Base-by-base conservation (phyloP, 1,139 yeast species). In the Keqinozyma sinolaborantium region DNA sequence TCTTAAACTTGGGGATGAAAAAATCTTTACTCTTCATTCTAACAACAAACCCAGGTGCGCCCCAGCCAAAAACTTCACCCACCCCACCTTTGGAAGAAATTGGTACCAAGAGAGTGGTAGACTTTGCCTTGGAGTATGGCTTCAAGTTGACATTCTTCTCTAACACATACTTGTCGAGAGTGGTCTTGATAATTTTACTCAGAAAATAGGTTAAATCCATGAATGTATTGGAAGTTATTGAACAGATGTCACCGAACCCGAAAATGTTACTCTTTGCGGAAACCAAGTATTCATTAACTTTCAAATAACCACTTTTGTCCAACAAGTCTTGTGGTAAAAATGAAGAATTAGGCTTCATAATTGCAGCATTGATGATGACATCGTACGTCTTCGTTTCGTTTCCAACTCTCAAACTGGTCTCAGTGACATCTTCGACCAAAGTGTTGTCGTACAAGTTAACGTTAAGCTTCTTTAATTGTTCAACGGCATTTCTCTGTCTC, bases 31-130 rank as follows among this genome's bases (percentile, higher is more conserved):
- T 29, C 41, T 64, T 66, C 6, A 40, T n/a, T 37, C 43, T 37
- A 12, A 60, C 58, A 8, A 60, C 11, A 34, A 64, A 61, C 28
- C 36, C 53, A 2, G 71, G 70, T 7, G 52, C 32, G 3, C 37
- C 23, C 42, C 48, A 52, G 4, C 67, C 69, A 35, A 44, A 56
- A 0, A 48, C 18, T 7, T 46, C 29, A 11, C 67, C 70, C 30
- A 64, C 61, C 15, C 71, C 72, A 14, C 67, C 67, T 3, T 47
- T 40, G 38, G 48, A 53, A 4, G 67, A 59, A 29, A 64, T 51
- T 9, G 72, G 70, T 9, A 62, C 53, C 1, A 60, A 10, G 8
- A 47, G 30, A 1, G 45, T 44, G 4, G 38, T 32, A 5, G 41
- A 24, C 10, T 7, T 18, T n/a, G 26, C 23, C 6, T 28, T 31